phyloP scores from a whole-genome alignment of 2,329 filamentous ascomycete species.

The Aspergillus sp. region DNA sequence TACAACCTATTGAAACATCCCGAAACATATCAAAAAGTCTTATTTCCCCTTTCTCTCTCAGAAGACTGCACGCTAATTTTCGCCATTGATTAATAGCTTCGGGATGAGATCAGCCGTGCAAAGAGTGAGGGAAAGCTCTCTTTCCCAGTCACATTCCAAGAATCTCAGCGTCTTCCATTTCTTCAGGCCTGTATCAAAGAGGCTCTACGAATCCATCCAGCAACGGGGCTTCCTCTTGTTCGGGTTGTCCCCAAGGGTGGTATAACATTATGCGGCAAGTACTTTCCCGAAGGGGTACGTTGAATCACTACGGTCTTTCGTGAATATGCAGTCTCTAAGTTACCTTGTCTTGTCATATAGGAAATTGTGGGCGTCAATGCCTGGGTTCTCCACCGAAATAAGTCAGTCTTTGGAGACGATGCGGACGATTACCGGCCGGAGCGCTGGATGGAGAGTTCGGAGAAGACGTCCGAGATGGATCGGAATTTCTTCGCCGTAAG shows the following conservation, averaged over 20 bases:
- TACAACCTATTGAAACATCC: no score
- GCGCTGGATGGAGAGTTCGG: conserved; percentile 7
- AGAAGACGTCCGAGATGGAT: conserved; percentile 8
- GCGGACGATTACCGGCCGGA: conserved; percentile 44
- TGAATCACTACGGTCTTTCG: no score
- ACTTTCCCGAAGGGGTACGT: conserved; percentile 11
- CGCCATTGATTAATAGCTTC: no score
- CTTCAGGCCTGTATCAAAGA: conserved; percentile 33
- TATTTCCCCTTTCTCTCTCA: no score
- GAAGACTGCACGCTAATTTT: no score
- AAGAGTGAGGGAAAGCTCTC: no score
- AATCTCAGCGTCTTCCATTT: not conserved
- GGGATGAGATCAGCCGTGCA: no score
- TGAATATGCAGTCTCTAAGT: no score
- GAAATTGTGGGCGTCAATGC: conserved; percentile 66
- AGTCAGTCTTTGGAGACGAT: conserved; percentile 59
- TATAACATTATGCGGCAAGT: conserved; percentile 6
- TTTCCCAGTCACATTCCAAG: no score
- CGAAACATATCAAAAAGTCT: no score
- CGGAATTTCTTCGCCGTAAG: conserved; percentile 9
- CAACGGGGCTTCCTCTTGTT: conserved; percentile 63
- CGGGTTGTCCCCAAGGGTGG: conserved; percentile 52
- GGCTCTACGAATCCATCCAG: conserved; percentile 65
- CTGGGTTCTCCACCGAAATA: conserved; percentile 63
- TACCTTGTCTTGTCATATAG: no score